Base-by-base conservation (phyloP, 2,329 filamentous ascomycete genomes). In the Oidium heveae region DNA sequence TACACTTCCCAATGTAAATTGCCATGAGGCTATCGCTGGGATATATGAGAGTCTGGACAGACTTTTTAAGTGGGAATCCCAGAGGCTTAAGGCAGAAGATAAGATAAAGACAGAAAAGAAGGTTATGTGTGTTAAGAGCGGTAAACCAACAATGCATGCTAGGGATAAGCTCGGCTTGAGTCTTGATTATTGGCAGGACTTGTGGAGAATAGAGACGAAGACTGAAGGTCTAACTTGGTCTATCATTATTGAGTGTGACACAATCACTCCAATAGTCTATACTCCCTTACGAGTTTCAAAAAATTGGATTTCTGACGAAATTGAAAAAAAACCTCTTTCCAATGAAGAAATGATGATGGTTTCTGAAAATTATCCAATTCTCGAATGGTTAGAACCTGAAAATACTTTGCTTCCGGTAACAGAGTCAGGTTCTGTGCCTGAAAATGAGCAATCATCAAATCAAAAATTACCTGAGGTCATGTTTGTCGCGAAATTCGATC, bases 131-230 rank as follows among this genome's bases (percentile, higher is more conserved):
- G 76, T 75, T 55, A 77, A 74, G 58, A 82, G 83, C 63, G 85
- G 85, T 1, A 72, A 72, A 33, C 84, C 85, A 0, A 69, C 73
- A 33, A 82, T 89, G 74, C 83, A 91, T 66, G 73, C 74, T 15
- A 72, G 77, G 53, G 73, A 74, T 22, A 75, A 74, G 52, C 69
- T 89, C 28, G 86, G 86, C 0, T 68, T 89, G 55, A 77, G 75
- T 52, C 61, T 91, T 41, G 81, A 86, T 59, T 93, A 89, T 65
- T 91, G 85, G 85, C 80, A 77, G 65, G 74, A 81, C 60, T 69
- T 72, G 55, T 72, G 75, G 50, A 70, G 74, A 50, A 65, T 77
- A 70, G 73, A 20, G 37, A 41, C 15, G 33, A 58, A 54, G 50
- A 58, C 60, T 8, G 54, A 60, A 22, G 56, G 56, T 57, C 74